These are phyloP conservation scores for Penicillium olsonii DNA, from an alignment of 2,329 filamentous ascomycete species.

Conservation along the genomic window DNA sequence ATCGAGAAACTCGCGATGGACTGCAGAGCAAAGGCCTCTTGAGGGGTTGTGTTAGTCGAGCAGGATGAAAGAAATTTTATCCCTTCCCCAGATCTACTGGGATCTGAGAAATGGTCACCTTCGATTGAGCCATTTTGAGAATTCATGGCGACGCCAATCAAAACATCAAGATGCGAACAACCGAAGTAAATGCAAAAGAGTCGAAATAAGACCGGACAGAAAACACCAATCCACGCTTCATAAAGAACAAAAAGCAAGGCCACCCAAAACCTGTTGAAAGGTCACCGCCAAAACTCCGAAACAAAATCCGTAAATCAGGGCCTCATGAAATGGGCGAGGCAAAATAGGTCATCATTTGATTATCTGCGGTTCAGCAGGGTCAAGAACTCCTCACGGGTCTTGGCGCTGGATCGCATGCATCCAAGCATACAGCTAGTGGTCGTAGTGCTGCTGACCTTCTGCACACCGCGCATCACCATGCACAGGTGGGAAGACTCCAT, in stretches of 20 bases:
- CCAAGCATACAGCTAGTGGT: constrained; percentile 98
- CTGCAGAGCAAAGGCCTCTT: constrained; percentile 8
- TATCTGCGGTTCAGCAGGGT: constrained; percentile 68
- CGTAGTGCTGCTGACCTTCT: constrained; percentile 83
- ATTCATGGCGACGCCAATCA: not conserved
- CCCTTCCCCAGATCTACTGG: not conserved
- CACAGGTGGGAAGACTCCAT: constrained; percentile 97
- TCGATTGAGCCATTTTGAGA: not conserved
- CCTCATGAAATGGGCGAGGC: constrained; percentile 24
- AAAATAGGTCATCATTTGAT: constrained; percentile 34
- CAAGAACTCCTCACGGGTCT: constrained; percentile 94
- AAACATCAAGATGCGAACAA: not conserved
- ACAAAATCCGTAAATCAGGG: constrained; percentile 25
- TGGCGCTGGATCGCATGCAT: constrained; percentile 87
- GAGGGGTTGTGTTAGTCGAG: constrained; percentile 13
- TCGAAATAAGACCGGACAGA: constrained; percentile 16
- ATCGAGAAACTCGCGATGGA: constrained; percentile 11
- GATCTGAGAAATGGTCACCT: not conserved
- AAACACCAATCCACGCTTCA: constrained; percentile 25
- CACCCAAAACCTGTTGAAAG: constrained; percentile 44
- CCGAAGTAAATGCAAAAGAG: constrained; percentile 15
- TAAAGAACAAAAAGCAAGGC: constrained; percentile 23
- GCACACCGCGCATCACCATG: constrained; percentile 98
- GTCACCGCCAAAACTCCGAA: constrained; percentile 40
- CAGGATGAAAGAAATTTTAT: constrained; percentile 2